Conservation (phyloP, 352 stramenopile species). For the Nothophytophthora sp. region DNA sequence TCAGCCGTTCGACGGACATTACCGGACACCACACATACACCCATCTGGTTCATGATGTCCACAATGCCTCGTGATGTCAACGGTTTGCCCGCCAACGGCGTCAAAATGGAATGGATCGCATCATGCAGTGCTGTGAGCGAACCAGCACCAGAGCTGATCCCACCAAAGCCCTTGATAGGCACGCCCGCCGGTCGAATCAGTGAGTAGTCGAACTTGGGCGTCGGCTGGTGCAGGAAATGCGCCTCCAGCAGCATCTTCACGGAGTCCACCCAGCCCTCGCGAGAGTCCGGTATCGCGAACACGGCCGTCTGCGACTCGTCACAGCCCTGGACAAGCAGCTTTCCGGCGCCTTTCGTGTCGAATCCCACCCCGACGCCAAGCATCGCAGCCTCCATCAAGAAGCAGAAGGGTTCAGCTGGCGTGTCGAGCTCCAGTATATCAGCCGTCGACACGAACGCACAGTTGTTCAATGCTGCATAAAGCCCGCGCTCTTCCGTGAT, state of each 20-base stretch:
- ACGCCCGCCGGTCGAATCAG: slow-evolving; percentile 77
- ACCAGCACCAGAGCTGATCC: slow-evolving; percentile 83
- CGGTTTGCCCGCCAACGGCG: slow-evolving; percentile 40
- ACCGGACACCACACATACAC: slow-evolving; percentile 90
- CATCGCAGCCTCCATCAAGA: slow-evolving; percentile 96
- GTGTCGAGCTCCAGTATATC: slow-evolving; percentile 60
- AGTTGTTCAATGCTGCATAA: slow-evolving; percentile 94
- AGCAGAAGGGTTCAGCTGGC: slow-evolving; percentile 89
- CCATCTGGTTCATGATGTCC: slow-evolving; percentile 93
- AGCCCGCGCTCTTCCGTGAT: slow-evolving; percentile 87
- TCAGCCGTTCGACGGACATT: slow-evolving; percentile 94
- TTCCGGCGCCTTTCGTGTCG: slow-evolving; percentile 89
- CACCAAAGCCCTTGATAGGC: slow-evolving; percentile 92
- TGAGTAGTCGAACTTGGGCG: slow-evolving; percentile 80
- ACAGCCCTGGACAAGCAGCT: slow-evolving; percentile 45
- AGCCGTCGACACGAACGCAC: slow-evolving; percentile 91
- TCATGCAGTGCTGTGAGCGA: slow-evolving; percentile 77
- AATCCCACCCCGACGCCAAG: slow-evolving; percentile 94
- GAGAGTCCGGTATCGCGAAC: slow-evolving; percentile 57
- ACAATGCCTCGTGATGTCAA: slow-evolving; percentile 85
- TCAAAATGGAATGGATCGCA: slow-evolving; percentile 59
- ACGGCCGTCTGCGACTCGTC: slow-evolving; percentile 13
- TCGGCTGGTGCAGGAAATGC: slow-evolving; percentile 64
- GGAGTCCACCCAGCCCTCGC: slow-evolving; percentile 89
- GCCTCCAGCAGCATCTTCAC: slow-evolving; percentile 81